phyloP scores from a whole-genome alignment of 768 basidiomycete species.

The Grammothele lineata region DNA sequence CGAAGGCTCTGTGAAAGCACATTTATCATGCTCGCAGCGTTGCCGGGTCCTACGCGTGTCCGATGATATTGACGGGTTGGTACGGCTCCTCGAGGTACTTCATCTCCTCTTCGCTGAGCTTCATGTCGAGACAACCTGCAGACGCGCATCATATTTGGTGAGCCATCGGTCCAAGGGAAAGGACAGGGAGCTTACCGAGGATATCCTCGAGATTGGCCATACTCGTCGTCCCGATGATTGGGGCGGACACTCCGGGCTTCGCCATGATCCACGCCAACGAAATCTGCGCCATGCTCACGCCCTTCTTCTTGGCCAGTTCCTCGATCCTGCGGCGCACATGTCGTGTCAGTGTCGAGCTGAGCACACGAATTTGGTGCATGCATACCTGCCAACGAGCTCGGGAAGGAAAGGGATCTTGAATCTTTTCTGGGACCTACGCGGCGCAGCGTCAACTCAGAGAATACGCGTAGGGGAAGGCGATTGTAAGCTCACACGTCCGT shows the following conservation, averaged over 20 bases:
- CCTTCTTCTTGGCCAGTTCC: conserved; percentile 36
- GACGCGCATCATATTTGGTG: conserved; percentile 10
- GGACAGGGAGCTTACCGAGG: conserved; percentile 19
- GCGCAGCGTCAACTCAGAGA: neutral
- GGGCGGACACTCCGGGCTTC: conserved; percentile 31
- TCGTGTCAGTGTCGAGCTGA: neutral
- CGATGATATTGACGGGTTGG: conserved; percentile 38
- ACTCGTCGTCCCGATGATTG: conserved; percentile 38
- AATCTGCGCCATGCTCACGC: conserved; percentile 39
- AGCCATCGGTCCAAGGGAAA: neutral
- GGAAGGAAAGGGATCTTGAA: conserved; percentile 16
- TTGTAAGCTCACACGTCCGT: conserved; percentile 20
- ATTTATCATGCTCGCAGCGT: no score
- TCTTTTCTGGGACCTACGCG: neutral
- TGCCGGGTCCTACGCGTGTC: no score
- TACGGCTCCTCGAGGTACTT: conserved; percentile 54
- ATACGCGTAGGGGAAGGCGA: neutral
- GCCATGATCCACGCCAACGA: conserved; percentile 34
- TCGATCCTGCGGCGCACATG: conserved; percentile 26
- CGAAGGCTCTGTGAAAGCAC: neutral
- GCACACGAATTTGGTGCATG: neutral
- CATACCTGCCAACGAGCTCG: neutral
- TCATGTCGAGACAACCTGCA: conserved; percentile 30
- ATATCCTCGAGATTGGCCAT: conserved; percentile 36
- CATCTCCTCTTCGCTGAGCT: conserved; percentile 53